These are phyloP conservation scores for Phaeolepiota aurea DNA, from an alignment of 768 basidiomycete genomes.

Conservation along the genomic window DNA sequence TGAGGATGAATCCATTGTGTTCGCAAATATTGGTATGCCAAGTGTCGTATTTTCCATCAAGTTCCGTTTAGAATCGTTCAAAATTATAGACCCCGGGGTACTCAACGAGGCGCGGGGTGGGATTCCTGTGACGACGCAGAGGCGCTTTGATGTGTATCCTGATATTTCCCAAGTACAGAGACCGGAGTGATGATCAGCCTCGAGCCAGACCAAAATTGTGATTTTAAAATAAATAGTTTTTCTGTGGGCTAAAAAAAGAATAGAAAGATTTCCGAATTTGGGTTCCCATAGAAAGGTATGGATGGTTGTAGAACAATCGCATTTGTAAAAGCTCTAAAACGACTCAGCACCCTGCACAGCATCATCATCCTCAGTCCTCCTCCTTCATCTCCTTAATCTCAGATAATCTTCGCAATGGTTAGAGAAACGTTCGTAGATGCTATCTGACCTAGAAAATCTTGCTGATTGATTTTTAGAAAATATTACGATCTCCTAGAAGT, in stretches of 20 bases:
- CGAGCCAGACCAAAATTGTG: too few species aligned
- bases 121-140: conserved; percentile 87
- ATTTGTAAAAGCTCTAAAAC: conserved; percentile 23
- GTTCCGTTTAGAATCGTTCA: too few species aligned
- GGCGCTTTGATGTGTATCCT: conserved; percentile 85
- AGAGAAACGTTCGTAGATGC: conserved; percentile 48
- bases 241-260: conserved; percentile 2
- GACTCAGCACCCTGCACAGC: conserved; percentile 10
- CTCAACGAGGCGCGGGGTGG: conserved; percentile 64
- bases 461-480: conserved; percentile 43
- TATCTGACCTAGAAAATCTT: conserved; percentile 1
- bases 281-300: conserved; percentile 29
- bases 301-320: conserved; percentile 38
- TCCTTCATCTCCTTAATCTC: conserved; percentile 9
- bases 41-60: too few species aligned
- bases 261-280: conserved; percentile 24
- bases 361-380: conserved; percentile 10
- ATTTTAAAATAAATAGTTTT: conserved; percentile 1
- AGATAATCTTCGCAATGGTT: conserved; percentile 39
- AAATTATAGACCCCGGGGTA: conserved; percentile 38
- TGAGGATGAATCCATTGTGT: conserved; percentile 73
- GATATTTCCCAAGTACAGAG: not conserved
- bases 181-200: too few species aligned
- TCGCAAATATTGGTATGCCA: conserved; percentile 70
- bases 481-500: conserved; percentile 93